Evolutionary conservation across 495 filamentous ascomycete species (phyloP).

Genomic region (Amorphotheca resinae): DNA sequence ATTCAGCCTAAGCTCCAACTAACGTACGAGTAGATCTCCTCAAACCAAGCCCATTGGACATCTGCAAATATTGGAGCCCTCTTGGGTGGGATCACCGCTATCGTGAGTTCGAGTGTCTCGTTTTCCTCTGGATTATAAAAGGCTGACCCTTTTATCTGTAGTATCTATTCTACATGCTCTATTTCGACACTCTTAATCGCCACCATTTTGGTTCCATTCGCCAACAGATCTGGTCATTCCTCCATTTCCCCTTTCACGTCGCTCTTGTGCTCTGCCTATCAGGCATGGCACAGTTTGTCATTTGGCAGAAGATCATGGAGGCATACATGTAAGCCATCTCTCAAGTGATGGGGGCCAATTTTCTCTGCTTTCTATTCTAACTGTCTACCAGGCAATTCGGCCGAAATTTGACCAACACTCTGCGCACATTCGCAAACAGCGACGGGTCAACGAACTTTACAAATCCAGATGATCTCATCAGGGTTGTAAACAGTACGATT

Average conservation of each 20-base stretch:
- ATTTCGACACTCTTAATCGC: constrained; percentile 47
- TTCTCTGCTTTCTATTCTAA: not conserved
- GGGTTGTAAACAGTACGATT: not conserved
- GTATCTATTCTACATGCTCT: constrained; percentile 61
- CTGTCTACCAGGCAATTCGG: not conserved
- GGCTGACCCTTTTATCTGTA: constrained; percentile 10
- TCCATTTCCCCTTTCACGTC: constrained; percentile 62
- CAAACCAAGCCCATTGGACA: not conserved
- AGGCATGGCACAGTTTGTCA: constrained; percentile 34
- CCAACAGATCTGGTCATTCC: constrained; percentile 53
- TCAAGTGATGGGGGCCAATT: no score
- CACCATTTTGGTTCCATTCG: constrained; percentile 40
- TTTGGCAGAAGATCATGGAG: constrained; percentile 21
- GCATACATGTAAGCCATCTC: not conserved
- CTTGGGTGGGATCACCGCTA: constrained; percentile 11
- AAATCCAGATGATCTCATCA: not conserved
- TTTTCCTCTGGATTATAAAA: not conserved
- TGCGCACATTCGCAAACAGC: not conserved
- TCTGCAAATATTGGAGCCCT: constrained; percentile 10
- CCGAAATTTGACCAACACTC: not conserved
- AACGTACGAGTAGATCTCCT: not conserved
- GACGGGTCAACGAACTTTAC: not conserved
- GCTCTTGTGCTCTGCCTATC: constrained; percentile 51
- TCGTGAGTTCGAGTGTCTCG: constrained; percentile 9
- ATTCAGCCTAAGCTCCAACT: not conserved